Base-by-base conservation (phyloP, 106 monocot species). In the Hemerocallis citrina region DNA sequence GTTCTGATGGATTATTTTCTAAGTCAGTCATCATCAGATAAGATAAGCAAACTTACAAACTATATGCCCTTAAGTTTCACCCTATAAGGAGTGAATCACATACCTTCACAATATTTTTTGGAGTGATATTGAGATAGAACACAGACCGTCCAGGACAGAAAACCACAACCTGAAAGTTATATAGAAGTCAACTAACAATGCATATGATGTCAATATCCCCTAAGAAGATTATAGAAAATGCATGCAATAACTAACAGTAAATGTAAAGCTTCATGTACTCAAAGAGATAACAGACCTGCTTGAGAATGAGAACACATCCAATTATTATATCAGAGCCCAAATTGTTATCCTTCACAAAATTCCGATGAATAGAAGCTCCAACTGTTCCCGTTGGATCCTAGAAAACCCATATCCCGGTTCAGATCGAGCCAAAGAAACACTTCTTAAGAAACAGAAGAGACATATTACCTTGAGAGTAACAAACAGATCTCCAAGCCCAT, bases 331-430 rank as follows among this genome's bases (percentile, higher is more conserved):
- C 80, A 16, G 60, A 52, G 44, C 68, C 61, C 56, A 85, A 61
- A 20, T 65, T 70, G 42, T 59, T 42, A 23, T 83, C 75, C 10
- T n/a, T 43, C 16, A 89, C 28, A 28, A 76, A 83, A 52, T 68
- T 83, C 15, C 67, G 68, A 52, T 95, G 89, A 23, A 89, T 38
- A 23, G 73, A 76, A 57, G 94, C 94, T 49, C 71, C 73, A 34
- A 95, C 78, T n/a, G 38, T 78, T n/a, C 83, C 89, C 1, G 89
- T 81, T 9, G 83, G 83, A 81, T 95, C 94, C 94, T 95, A 66
- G 3, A 25, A 61, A 7, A 35, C 0, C 4, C 43, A 46, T 32
- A 25, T 38, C 7, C 3, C 34, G 15, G 38, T 63, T 36, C 28
- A 28, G 29, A 16, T 52, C 52, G 12, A 61, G 24, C 34, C 13